Percentiles rank a stretch among this genome's conserved stretches.
Evolutionary conservation across 345 rosid species (phyloP).

Genomic region (Acer negundo): DNA sequence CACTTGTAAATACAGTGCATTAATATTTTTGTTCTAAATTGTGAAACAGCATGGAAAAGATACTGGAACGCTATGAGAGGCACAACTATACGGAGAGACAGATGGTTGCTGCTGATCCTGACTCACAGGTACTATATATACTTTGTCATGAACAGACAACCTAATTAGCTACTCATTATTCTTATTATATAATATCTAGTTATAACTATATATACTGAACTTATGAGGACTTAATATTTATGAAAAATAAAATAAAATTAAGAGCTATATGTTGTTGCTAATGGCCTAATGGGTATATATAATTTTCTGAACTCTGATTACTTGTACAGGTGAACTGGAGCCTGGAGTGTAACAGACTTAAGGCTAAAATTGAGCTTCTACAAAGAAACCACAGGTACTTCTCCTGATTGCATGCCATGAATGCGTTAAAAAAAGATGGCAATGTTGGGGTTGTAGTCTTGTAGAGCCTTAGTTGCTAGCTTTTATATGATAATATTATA

Average conservation of each 20-base stretch:
- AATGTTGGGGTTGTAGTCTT: neutral
- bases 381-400: conserved; percentile 79
- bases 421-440: neutral
- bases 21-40: neutral
- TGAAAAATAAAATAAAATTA: too few relatives aligned
- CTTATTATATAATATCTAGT: too few relatives aligned
- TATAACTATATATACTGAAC: too few relatives aligned
- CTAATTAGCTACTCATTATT: neutral
- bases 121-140: conserved; percentile 33
- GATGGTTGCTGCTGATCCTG: conserved; percentile 46
- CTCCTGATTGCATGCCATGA: neutral
- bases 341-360: conserved; percentile 73
- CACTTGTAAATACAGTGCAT: neutral
- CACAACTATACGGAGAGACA: conserved; percentile 65
- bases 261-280: too few relatives aligned
- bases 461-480: neutral
- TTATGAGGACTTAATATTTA: too few relatives aligned
- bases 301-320: neutral
- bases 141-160: too few relatives aligned
- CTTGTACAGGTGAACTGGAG: conserved; percentile 67
- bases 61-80: conserved; percentile 79
- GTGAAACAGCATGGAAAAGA: conserved; percentile 69
- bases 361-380: conserved; percentile 82
- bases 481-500: neutral
- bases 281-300: too few relatives aligned